Conservation (phyloP, 2,329 filamentous ascomycete genomes). For the Purpureocillium takamizusanense region DNA sequence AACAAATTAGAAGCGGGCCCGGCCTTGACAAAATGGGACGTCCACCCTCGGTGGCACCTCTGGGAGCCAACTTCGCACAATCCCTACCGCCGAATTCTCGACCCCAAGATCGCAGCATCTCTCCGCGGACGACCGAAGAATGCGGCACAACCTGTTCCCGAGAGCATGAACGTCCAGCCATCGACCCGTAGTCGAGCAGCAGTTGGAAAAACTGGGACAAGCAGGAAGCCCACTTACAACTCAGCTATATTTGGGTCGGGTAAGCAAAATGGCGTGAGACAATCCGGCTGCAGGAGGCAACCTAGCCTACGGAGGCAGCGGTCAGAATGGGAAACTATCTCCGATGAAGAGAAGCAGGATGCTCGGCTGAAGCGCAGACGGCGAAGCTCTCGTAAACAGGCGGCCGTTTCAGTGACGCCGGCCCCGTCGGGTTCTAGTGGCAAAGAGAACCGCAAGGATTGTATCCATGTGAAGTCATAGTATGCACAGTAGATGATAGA, state of each 20-base stretch:
- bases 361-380: no score
- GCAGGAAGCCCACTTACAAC: neutral
- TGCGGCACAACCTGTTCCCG: conserved; percentile 2
- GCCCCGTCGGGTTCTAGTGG: no score
- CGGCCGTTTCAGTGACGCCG: no score
- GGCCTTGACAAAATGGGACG: conserved; percentile 1
- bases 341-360: no score
- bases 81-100: conserved; percentile 3
- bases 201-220: neutral
- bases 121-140: conserved; percentile 1
- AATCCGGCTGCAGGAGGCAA: neutral
- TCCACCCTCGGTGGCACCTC: conserved; percentile 2
- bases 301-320: neutral
- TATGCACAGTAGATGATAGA: no score
- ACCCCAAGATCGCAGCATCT: conserved; percentile 3
- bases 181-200: neutral
- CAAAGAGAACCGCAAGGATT: no score
- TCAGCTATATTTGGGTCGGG: neutral
- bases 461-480: no score
- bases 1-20: neutral
- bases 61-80: conserved; percentile 2
- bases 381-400: no score
- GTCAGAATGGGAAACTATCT: neutral
- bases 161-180: conserved; percentile 1
- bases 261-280: neutral